phyloP scores from a whole-genome alignment of 2,329 filamentous ascomycete genomes.

The Alternaria incomplexa region DNA sequence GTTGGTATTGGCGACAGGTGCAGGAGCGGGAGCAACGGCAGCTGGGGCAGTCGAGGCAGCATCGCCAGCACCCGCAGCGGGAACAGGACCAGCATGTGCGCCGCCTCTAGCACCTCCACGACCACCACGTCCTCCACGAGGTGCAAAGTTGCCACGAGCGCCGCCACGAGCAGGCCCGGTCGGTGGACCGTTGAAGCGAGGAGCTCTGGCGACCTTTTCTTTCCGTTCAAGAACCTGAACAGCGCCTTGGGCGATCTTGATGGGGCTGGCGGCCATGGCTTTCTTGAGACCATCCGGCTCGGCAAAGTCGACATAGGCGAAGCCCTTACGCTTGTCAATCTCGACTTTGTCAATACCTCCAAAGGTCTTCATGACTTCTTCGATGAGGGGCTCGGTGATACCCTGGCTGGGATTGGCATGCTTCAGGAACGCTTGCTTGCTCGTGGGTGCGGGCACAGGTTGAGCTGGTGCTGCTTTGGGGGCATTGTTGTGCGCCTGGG shows the following conservation, averaged over 20 bases:
- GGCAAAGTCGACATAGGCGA: conserved; percentile 89
- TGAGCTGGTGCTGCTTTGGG: conserved; percentile 20
- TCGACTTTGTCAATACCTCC: conserved; percentile 81
- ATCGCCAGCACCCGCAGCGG: conserved; percentile 11
- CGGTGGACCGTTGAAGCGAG: conserved; percentile 37
- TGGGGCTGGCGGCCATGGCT: conserved; percentile 80
- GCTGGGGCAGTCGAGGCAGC: conserved; percentile 12
- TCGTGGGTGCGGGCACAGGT: conserved; percentile 38
- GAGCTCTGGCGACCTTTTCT: conserved; percentile 54
- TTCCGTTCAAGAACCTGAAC: conserved; percentile 88
- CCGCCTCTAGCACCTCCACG: conserved; percentile 43
- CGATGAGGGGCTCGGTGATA: conserved; percentile 81
- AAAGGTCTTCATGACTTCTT: conserved; percentile 74
- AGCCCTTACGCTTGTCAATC: conserved; percentile 93
- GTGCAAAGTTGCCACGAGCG: conserved; percentile 39
- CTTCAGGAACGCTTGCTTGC: conserved; percentile 63
- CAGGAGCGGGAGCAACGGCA: conserved; percentile 10
- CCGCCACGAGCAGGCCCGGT: conserved; percentile 38
- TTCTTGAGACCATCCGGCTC: conserved; percentile 74
- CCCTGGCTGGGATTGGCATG: conserved; percentile 83
- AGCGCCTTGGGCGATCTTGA: conserved; percentile 81
- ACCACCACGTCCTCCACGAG: conserved; percentile 44
- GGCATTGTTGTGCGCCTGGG: conserved; percentile 2
- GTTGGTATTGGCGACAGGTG: conserved; percentile 14
- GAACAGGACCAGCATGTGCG: conserved; percentile 20